Percentiles rank a stretch among this genome's conserved stretches.
Evolutionary conservation across 2,329 filamentous ascomycete species (phyloP).

Genomic region (Fusarium chuoi): DNA sequence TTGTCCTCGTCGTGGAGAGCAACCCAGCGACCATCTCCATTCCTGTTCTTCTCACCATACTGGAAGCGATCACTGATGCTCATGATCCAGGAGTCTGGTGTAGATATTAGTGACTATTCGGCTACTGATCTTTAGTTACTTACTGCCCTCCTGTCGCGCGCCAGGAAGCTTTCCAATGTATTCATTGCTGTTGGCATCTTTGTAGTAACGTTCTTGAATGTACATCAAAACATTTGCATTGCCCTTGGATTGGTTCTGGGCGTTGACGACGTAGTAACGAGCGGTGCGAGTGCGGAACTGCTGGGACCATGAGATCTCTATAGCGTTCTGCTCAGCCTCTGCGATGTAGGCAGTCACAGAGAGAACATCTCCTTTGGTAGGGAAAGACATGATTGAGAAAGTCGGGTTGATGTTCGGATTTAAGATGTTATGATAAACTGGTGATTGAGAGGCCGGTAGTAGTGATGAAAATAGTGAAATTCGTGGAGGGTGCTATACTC

Average conservation of each 20-base stretch:
- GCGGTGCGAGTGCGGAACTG: slow-evolving; percentile 10
- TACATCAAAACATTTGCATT: slow-evolving; percentile 21
- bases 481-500: accelerated
- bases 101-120: accelerated
- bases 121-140: accelerated
- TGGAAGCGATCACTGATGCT: slow-evolving; percentile 26
- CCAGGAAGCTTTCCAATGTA: slow-evolving; percentile 22
- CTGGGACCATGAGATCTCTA: slow-evolving; percentile 29
- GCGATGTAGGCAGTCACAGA: slow-evolving; percentile 12
- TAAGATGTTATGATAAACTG: background rate
- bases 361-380: slow-evolving; percentile 11
- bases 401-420: background rate
- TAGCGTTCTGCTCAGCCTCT: slow-evolving; percentile 13
- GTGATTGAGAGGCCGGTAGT: accelerated
- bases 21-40: slow-evolving; percentile 25
- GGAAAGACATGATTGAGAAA: slow-evolving; percentile 20
- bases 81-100: slow-evolving; percentile 15
- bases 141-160: slow-evolving; percentile 20
- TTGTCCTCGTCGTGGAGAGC: slow-evolving; percentile 31
- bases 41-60: slow-evolving; percentile 33
- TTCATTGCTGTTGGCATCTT: slow-evolving; percentile 1
- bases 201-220: slow-evolving; percentile 30
- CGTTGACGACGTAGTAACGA: slow-evolving; percentile 27
- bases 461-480: accelerated
- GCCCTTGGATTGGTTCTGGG: slow-evolving; percentile 22